These are phyloP conservation scores for Populus hybrid DNA, from an alignment of 441 rosid species.

Conservation along the genomic window DNA sequence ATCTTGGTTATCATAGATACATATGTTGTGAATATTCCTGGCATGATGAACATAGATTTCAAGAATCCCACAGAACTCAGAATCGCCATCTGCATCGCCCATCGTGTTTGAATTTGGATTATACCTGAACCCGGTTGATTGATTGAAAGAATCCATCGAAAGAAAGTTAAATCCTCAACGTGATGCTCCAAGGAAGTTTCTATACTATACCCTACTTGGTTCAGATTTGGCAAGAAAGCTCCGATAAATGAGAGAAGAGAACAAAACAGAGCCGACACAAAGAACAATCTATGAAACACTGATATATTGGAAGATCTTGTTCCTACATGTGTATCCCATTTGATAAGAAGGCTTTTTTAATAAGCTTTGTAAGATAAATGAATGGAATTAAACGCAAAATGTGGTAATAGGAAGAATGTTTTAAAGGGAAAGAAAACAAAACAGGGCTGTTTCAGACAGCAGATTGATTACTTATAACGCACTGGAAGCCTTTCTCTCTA, in stretches of 20 bases:
- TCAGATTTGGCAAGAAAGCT: not conserved
- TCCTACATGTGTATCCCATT: not conserved
- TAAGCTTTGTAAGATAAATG: not conserved
- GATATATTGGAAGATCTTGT: conserved; percentile 1
- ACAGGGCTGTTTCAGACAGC: conserved; percentile 2
- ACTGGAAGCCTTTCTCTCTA: conserved; percentile 14
- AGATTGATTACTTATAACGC: conserved; percentile 7
- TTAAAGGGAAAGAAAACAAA: not conserved
- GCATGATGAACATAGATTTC: conserved; percentile 85
- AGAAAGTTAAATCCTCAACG: not conserved
- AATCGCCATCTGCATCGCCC: conserved; percentile 29
- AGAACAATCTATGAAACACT: not conserved
- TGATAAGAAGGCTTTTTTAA: not conserved
- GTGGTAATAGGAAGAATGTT: not conserved
- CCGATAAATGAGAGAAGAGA: not conserved
- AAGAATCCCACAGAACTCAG: conserved; percentile 57
- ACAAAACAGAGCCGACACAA: conserved; percentile 4
- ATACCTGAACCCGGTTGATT: conserved; percentile 42
- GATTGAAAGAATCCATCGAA: conserved; percentile 52
- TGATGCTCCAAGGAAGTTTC: not conserved
- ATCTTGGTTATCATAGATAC: conserved; percentile 90
- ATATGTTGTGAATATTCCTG: conserved; percentile 90
- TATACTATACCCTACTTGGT: not conserved
- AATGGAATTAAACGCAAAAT: not conserved
- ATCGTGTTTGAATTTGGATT: conserved; percentile 26